Percentiles rank a stretch among this genome's conserved stretches.
Conservation (phyloP, 129 eudicot genomes). For the Gnaphalium uliginosum region DNA sequence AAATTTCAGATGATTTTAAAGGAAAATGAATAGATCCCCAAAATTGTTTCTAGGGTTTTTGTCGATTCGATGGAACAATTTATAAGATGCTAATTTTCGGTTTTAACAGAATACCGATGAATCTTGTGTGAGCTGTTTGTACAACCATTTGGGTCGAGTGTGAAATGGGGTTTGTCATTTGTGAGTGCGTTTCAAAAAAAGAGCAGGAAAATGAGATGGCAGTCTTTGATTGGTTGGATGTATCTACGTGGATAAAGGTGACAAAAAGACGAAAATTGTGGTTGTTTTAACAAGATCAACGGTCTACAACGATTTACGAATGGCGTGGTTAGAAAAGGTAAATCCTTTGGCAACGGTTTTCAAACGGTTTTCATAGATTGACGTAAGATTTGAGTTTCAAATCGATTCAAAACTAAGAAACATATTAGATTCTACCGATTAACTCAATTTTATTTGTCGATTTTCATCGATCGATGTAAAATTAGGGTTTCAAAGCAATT, state of each 20-base stretch:
- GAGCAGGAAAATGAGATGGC: constrained; percentile 17
- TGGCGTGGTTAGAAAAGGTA: neutral
- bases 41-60: constrained; percentile 25
- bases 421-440: no score
- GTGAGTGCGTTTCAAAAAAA: constrained; percentile 24
- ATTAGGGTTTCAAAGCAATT: neutral
- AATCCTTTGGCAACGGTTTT: neutral
- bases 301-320: neutral
- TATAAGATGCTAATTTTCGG: constrained; percentile 8
- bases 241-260: constrained; percentile 21
- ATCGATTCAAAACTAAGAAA: no score
- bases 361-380: no score
- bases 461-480: neutral
- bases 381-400: neutral
- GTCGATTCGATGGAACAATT: constrained; percentile 19
- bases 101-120: constrained; percentile 9
- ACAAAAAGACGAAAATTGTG: neutral
- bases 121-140: neutral
- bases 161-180: neutral
- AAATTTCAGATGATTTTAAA: constrained; percentile 3
- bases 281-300: neutral
- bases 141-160: constrained; percentile 13
- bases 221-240: neutral
- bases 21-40: constrained; percentile 22
- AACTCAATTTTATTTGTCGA: no score